Conservation (phyloP, 768 basidiomycete genomes). For the Podaxis carcinomalis region DNA sequence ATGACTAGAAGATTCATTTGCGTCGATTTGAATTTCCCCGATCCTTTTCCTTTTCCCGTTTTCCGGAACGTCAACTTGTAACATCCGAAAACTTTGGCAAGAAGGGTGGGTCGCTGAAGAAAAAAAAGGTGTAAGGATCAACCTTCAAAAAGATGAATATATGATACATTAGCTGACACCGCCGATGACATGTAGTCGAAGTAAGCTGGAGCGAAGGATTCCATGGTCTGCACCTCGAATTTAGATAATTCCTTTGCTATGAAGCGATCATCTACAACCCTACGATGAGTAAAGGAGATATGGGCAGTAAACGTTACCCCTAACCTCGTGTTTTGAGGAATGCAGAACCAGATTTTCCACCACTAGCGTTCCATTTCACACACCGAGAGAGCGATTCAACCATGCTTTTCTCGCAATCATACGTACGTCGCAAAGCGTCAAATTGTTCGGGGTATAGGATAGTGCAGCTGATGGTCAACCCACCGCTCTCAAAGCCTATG, state of each 20-base stretch:
- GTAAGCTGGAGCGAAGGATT: conserved; percentile 95
- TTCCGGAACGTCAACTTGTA: conserved; percentile 92
- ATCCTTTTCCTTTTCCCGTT: conserved; percentile 61
- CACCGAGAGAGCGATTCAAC: conserved; percentile 92
- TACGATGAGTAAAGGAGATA: conserved; percentile 3
- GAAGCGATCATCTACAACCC: conserved; percentile 83
- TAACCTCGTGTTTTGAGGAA: conserved; percentile 93
- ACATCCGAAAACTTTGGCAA: conserved; percentile 96
- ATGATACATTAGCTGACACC: conserved; percentile 72
- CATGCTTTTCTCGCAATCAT: conserved; percentile 92
- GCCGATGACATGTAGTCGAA: conserved; percentile 99
- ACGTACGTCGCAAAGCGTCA: conserved; percentile 86
- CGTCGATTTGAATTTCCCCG: conserved; percentile 69
- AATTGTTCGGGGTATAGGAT: conserved; percentile 97
- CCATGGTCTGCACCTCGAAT: conserved; percentile 90
- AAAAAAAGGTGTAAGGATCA: conserved; percentile 10
- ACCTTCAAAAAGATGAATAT: background rate
- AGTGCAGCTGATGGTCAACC: conserved; percentile 87
- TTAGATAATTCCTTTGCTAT: conserved; percentile 95
- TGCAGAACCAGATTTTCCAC: conserved; percentile 95
- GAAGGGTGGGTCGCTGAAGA: conserved; percentile 79
- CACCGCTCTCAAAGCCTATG: conserved; percentile 85
- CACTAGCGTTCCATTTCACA: conserved; percentile 92
- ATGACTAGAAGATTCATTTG: conserved; percentile 96
- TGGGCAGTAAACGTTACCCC: conserved; percentile 13